Base-by-base conservation (phyloP, 2,329 filamentous ascomycete species). In the Clonostachys chloroleuca region DNA sequence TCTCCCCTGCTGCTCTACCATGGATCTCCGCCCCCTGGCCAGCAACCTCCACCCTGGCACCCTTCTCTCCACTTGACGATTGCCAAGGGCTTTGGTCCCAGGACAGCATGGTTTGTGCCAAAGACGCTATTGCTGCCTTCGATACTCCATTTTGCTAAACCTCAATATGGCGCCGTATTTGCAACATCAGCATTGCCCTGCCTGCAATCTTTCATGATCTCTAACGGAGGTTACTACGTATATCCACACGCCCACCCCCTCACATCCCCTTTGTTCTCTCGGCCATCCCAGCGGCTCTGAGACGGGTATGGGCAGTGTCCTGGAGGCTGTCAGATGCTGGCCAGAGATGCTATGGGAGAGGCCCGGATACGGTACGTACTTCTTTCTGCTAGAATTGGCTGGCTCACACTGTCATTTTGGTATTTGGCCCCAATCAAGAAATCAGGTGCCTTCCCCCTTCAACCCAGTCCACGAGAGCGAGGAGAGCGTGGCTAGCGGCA, bases 401-500 rank as follows among this genome's bases (percentile, higher is more conserved):
- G 43, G 17, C 33, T 39, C 9, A 46, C 44, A 30, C 34, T 17
- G 20, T 46, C 36, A 17, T 46, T 37, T 12, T 33, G 20, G 34
- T 39, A 46, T 20, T 46, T 46, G 34, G 44, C 40, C 12, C 35
- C 44, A 20, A 6, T 40, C 24, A 46, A 33, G 9, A 24, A 17
- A 12, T 3, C 30, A 12, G 73, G 72, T 1, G 69, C 69, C n/a
- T 59, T 50, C 59, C 62, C 35, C 63, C 47, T 54, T 70, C 73
- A 3, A 75, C 72, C 72, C 72, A 75, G 12, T 66, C 58, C 4
- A 76, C 64, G 16, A 77, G 55, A 1, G 74, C 59, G 14, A 39
- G 36, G 36, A 39, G 36, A n/a, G 36, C 36, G 44, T 77, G 75
- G 46, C 68, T 55, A 12, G 65, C 59, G 0, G 69, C 63, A 6